phyloP scores from a whole-genome alignment of 1,284 basidiomycete species.

The Boletus hoseneyae region DNA sequence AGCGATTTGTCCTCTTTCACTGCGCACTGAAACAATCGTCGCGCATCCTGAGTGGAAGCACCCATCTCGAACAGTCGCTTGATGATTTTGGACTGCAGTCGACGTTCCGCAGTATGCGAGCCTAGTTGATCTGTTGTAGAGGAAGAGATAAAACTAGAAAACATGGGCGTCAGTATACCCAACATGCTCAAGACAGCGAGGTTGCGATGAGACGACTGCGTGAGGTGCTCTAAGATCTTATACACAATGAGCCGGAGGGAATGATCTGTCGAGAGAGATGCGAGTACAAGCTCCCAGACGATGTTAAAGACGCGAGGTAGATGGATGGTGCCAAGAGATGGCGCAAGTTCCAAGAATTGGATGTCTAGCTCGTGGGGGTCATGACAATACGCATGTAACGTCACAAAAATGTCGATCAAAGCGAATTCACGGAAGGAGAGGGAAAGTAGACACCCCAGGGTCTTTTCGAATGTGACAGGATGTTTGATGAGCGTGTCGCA shows the following conservation, averaged over 20 bases:
- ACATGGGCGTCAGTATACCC: constrained; percentile 51
- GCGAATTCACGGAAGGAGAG: constrained; percentile 63
- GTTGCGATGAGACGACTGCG: constrained; percentile 60
- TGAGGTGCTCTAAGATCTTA: constrained; percentile 61
- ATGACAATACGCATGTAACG: constrained; percentile 35
- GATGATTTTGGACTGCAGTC: constrained; percentile 57
- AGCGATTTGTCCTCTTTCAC: constrained; percentile 46
- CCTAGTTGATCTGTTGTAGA: constrained; percentile 7
- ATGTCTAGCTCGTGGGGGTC: constrained; percentile 41
- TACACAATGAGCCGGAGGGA: constrained; percentile 49
- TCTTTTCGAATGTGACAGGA: constrained; percentile 45
- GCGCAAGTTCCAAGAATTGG: constrained; percentile 33
- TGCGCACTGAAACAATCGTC: constrained; percentile 57
- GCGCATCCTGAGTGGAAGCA: constrained; percentile 55
- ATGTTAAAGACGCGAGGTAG: constrained; percentile 55
- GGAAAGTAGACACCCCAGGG: constrained; percentile 60
- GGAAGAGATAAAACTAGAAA: constrained; percentile 35
- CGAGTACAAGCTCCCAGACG: constrained; percentile 47
- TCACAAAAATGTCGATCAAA: constrained; percentile 48
- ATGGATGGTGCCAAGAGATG: constrained; percentile 43
- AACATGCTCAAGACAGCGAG: constrained; percentile 60
- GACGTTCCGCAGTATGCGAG: constrained; percentile 38
- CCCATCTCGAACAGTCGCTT: constrained; percentile 69
- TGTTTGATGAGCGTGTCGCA: constrained; percentile 49
- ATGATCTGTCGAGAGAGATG: constrained; percentile 25